These are phyloP conservation scores for Polytolypa hystricis DNA, from an alignment of 2,329 filamentous ascomycete genomes.

Conservation along the genomic window DNA sequence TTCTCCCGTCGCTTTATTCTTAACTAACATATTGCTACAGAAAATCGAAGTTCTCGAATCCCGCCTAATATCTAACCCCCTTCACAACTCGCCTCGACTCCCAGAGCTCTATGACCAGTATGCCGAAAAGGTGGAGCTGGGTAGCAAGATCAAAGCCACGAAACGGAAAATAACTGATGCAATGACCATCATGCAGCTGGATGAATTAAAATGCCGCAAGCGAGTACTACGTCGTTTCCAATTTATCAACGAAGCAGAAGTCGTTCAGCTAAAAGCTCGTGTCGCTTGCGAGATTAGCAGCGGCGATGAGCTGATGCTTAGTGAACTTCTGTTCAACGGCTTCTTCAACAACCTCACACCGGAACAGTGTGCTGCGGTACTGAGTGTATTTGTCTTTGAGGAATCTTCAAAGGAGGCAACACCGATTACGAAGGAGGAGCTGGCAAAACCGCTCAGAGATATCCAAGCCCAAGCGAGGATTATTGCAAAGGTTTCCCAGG, in stretches of 20 bases:
- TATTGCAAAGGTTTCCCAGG: conserved; percentile 85
- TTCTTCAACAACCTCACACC: conserved; percentile 95
- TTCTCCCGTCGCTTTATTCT: not conserved
- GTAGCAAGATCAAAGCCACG: conserved; percentile 70
- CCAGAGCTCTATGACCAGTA: conserved; percentile 82
- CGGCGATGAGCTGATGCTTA: conserved; percentile 85
- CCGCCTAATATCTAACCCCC: conserved; percentile 72
- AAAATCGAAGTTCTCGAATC: conserved; percentile 98
- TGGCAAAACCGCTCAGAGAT: conserved; percentile 74
- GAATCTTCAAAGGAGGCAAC: conserved; percentile 75
- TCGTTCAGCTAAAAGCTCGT: conserved; percentile 91
- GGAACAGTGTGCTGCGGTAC: conserved; percentile 71
- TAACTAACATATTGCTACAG: conserved; percentile 28
- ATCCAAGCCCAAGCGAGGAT: conserved; percentile 78
- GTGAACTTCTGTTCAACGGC: conserved; percentile 86
- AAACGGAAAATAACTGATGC: conserved; percentile 81
- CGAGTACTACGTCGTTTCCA: conserved; percentile 85
- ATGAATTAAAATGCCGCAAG: conserved; percentile 93
- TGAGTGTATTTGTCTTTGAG: conserved; percentile 95
- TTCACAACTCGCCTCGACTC: conserved; percentile 81
- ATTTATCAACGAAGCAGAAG: conserved; percentile 91
- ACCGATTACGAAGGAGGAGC: conserved; percentile 60
- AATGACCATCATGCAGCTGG: conserved; percentile 80
- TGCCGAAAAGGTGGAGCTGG: conserved; percentile 62
- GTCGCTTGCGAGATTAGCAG: conserved; percentile 97